Conservation (phyloP, 371 early-diverging fungal species). For the Apophysomyces ossiformis region DNA sequence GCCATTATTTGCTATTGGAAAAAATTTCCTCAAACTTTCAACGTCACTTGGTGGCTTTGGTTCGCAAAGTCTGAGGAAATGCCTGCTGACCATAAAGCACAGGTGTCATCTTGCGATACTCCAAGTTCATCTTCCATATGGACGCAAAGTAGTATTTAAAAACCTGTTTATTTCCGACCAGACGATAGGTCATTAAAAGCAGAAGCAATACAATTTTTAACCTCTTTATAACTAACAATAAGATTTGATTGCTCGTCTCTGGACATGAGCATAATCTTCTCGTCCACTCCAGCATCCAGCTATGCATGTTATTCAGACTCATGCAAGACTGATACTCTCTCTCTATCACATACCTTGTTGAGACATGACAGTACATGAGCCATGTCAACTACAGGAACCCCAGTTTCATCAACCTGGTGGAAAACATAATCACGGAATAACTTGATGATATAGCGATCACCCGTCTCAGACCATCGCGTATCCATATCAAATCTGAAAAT, state of each 20-base stretch:
- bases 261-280: constrained; percentile 90
- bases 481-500: constrained; percentile 77
- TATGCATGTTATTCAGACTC: constrained; percentile 25
- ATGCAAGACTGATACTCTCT: background rate
- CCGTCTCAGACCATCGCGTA: constrained; percentile 95
- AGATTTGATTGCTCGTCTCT: constrained; percentile 94
- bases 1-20: background rate
- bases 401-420: constrained; percentile 91
- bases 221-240: constrained; percentile 89
- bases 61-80: no score
- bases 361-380: constrained; percentile 92
- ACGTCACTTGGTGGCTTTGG: constrained; percentile 7
- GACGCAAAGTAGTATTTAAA: no score
- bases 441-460: constrained; percentile 94
- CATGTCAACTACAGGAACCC: constrained; percentile 86
- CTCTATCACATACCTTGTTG: constrained; percentile 78
- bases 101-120: no score
- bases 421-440: constrained; percentile 96
- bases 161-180: constrained; percentile 25
- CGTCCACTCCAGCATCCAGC: constrained; percentile 93
- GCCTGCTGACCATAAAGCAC: no score
- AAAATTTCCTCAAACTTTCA: background rate
- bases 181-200: constrained; percentile 77
- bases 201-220: constrained; percentile 85
- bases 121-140: no score